Base-by-base conservation (phyloP, 495 filamentous ascomycete species). In the Penicillium diatomitis region DNA sequence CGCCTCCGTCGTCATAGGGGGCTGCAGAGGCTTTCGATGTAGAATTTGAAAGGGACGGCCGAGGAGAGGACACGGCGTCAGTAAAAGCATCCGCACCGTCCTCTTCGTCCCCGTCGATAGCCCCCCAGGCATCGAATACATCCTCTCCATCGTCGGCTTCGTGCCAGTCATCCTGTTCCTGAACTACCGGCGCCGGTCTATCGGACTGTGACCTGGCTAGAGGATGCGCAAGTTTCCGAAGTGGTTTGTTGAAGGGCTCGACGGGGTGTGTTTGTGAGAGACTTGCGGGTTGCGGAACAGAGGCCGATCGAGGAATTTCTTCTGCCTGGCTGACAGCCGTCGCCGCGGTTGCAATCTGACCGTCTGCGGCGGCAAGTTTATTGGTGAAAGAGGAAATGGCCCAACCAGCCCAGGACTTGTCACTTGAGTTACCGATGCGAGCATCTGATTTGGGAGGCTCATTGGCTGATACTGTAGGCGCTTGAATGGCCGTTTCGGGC, bases 371-470 rank as follows among this genome's bases (percentile, higher is more conserved):
- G 8, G 86, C 80, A 30, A 98, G 61, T 58, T 94, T 96, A 65
- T 96, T 96, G 4, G 92, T 96, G 66, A 98, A 96, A n/a, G 88
- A 95, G 2, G 92, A 96, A 40, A 98, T 95, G 0, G 92, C 92
- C 92, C 92, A 98, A 38, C 94, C 92, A 4, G 91, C 81, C 94
- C 91, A 96, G 3, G 82, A 79, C 9, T 82, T 80, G 48, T 85
- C 81, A 46, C 74, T 80, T 8, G 85, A 83, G 2, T 87, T 92
- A 48, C 83, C 84, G 71, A 94, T 90, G 20, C 87, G 79, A 4
- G 75, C 69, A 4, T 77, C 64, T 11, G 69, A 54, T 63, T 71
- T 63, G 71, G 65, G 32, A 42, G 68, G 49, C 39, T 67, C 66
- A 8, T 63, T 38, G 8, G 64, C 50, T 20, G 64, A 44, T 8